Evolutionary conservation across 345 rosid genomes (phyloP).

Genomic region (Lepidium sativum): DNA sequence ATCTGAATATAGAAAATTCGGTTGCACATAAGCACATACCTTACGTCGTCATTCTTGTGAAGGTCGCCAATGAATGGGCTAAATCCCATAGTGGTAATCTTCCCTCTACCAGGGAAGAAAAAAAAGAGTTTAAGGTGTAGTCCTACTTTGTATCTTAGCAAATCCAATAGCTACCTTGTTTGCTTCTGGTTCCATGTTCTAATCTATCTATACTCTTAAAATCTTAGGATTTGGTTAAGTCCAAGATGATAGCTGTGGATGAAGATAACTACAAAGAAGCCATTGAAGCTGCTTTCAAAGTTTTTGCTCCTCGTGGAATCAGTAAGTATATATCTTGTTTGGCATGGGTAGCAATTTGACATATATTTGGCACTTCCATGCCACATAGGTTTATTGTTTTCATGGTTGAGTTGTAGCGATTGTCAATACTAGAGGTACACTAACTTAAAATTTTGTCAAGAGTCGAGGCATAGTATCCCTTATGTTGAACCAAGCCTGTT

Average conservation of each 20-base stretch:
- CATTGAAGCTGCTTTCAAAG: conserved; percentile 79
- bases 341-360: not conserved
- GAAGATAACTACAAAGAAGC: conserved; percentile 98
- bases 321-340: conserved; percentile 46
- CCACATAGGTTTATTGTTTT: not conserved
- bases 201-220: conserved; percentile 12
- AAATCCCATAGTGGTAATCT: conserved; percentile 57
- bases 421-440: not conserved
- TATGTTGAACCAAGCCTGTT: not conserved
- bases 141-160: conserved; percentile 7
- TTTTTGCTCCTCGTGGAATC: conserved; percentile 82
- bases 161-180: not conserved
- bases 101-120: conserved; percentile 86
- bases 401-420: not conserved
- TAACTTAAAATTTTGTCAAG: not conserved
- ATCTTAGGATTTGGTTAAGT: conserved; percentile 69
- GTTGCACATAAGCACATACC: conserved; percentile 94
- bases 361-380: not conserved
- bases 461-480: not conserved
- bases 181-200: conserved; percentile 14
- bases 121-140: conserved; percentile 76
- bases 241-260: conserved; percentile 56
- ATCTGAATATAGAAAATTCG: conserved; percentile 59
- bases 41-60: conserved; percentile 78
- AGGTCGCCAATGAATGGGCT: conserved; percentile 80